phyloP scores from a whole-genome alignment of 2,329 filamentous ascomycete genomes.

The Chalaropsis ovoidea region DNA sequence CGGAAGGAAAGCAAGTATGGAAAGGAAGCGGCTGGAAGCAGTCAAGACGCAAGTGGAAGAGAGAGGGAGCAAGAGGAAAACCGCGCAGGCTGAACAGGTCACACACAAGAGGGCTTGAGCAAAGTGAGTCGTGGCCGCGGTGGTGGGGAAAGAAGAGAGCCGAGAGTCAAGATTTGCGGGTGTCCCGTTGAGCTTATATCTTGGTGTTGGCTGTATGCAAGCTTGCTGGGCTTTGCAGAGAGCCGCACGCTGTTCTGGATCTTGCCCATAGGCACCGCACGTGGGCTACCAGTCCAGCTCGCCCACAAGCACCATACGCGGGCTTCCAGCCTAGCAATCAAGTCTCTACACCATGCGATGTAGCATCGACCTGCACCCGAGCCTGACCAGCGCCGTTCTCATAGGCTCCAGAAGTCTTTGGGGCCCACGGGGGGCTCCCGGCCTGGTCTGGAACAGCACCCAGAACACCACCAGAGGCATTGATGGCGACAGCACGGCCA shows the following conservation, averaged over 20 bases:
- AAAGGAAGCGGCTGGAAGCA: neutral
- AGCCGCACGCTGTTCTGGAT: no score
- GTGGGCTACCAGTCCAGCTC: neutral
- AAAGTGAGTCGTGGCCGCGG: constrained; percentile 13
- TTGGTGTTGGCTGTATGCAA: neutral
- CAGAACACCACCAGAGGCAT: neutral
- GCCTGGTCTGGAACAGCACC: no score
- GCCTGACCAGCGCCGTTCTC: neutral
- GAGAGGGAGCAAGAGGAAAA: neutral
- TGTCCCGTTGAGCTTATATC: neutral
- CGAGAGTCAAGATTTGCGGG: neutral
- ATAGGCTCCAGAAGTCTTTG: no score
- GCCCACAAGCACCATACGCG: neutral
- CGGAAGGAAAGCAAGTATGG: no score
- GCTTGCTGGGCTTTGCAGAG: no score
- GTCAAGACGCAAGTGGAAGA: neutral
- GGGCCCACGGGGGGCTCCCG: no score
- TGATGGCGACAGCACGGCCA: neutral
- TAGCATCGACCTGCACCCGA: neutral
- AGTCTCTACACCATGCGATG: neutral
- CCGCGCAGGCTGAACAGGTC: neutral
- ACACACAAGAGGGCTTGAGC: constrained; percentile 1
- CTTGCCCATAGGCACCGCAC: neutral
- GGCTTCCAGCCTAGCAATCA: neutral
- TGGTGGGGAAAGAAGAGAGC: constrained; percentile 1